These are phyloP conservation scores for Phytophthora ramorum DNA, from an alignment of 352 stramenopile species.

Conservation along the genomic window DNA sequence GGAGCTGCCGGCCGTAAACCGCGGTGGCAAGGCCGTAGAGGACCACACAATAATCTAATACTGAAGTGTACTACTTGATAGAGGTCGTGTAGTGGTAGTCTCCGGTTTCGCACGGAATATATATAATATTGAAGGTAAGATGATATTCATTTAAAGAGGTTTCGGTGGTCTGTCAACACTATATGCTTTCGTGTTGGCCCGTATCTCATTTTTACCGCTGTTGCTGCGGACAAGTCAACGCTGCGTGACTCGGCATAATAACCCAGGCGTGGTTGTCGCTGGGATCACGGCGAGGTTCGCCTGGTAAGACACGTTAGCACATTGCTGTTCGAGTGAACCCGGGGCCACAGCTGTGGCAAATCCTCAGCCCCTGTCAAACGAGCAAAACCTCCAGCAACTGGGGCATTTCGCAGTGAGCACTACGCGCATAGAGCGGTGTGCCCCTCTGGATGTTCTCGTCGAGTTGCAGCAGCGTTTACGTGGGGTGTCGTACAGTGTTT, in stretches of 20 bases:
- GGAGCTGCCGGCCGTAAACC: constrained; percentile 7
- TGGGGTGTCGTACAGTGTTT: not conserved
- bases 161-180: too few species aligned
- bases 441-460: constrained; percentile 39
- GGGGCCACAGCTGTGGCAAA: constrained; percentile 10
- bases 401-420: not conserved
- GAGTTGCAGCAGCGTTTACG: constrained; percentile 25
- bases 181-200: too few species aligned
- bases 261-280: too few species aligned
- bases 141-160: too few species aligned
- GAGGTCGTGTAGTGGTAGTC: not conserved
- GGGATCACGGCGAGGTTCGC: not conserved
- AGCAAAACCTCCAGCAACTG: not conserved
- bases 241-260: too few species aligned
- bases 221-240: too few species aligned
- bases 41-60: not conserved
- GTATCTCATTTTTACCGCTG: too few species aligned
- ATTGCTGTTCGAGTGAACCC: constrained; percentile 32
- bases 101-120: too few species aligned
- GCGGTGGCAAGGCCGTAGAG: constrained; percentile 12
- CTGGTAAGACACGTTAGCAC: constrained; percentile 20
- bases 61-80: constrained; percentile 1
- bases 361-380: constrained; percentile 29
- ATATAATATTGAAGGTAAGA: too few species aligned
- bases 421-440: constrained; percentile 8